phyloP scores from a whole-genome alignment of 1,284 basidiomycete genomes.

The Boletus semigastroideus region DNA sequence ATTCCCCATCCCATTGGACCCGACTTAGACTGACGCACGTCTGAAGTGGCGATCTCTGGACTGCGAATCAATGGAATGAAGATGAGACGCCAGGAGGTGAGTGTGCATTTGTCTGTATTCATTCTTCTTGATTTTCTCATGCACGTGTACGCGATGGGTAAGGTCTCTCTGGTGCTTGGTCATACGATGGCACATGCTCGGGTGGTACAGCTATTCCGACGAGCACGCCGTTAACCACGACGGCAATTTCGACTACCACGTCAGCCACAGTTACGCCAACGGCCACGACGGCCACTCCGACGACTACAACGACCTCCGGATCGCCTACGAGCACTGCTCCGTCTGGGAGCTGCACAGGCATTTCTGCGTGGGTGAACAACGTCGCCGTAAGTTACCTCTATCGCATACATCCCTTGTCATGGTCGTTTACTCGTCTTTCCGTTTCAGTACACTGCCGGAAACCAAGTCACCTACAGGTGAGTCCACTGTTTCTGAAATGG shows the following conservation, averaged over 20 bases:
- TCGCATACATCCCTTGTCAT: background rate
- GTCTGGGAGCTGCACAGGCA: conserved; percentile 14
- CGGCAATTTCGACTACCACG: too few species aligned
- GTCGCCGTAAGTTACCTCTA: conserved; percentile 14
- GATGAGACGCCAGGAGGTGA: conserved; percentile 27
- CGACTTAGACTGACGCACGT: too few species aligned
- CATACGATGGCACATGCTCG: conserved; percentile 9
- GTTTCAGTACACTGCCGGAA: conserved; percentile 21
- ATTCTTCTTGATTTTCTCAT: background rate
- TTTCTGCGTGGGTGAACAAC: conserved; percentile 22
- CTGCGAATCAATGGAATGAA: conserved; percentile 25
- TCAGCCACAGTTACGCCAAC: too few species aligned
- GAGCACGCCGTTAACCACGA: too few species aligned
- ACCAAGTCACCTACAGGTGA: conserved; percentile 24
- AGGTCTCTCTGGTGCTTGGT: conserved; percentile 24
- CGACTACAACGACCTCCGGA: background rate
- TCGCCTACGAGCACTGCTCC: conserved; percentile 3
- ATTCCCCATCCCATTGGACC: too few species aligned
- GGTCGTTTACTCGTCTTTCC: background rate
- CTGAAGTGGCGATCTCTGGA: conserved; percentile 28
- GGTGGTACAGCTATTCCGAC: too few species aligned
- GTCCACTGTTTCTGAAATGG: background rate
- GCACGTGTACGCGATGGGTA: background rate
- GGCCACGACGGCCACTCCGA: background rate
- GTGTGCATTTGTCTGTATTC: background rate